Conservation (phyloP, 2,329 filamentous ascomycete species). For the Zarea fungicola region DNA sequence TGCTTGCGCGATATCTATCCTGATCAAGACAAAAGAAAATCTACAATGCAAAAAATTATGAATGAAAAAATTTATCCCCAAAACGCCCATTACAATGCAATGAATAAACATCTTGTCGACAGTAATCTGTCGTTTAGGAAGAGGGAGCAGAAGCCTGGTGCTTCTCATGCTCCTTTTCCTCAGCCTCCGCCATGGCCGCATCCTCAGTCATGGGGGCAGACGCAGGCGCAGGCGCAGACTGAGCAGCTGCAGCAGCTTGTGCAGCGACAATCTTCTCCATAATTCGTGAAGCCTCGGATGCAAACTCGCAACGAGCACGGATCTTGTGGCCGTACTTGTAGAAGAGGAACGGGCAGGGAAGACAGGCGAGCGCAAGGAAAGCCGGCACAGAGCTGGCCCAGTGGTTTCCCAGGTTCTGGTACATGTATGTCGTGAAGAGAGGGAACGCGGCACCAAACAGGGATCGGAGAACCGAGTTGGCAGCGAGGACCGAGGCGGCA, state of each 20-base stretch:
- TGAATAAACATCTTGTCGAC: background rate
- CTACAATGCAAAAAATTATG: background rate
- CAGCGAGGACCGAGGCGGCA: constrained; percentile 69
- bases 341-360: constrained; percentile 72
- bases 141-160: background rate
- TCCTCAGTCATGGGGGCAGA: constrained; percentile 15
- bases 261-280: constrained; percentile 31
- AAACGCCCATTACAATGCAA: constrained; percentile 10
- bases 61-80: background rate
- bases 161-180: background rate
- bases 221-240: background rate
- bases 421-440: constrained; percentile 61
- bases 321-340: constrained; percentile 64
- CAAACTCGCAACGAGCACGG: constrained; percentile 63
- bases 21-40: background rate
- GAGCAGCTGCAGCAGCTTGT: background rate
- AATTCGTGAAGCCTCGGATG: constrained; percentile 59
- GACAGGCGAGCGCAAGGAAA: constrained; percentile 65
- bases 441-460: constrained; percentile 69
- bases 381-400: constrained; percentile 71
- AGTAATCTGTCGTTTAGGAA: background rate
- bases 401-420: constrained; percentile 59
- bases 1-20: no score
- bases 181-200: constrained; percentile 4
- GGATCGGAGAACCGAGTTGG: constrained; percentile 66